Percentiles rank a stretch among this genome's conserved stretches.
phyloP scores from a whole-genome alignment of 1,139 yeast species.

The Candida albicans region DNA sequence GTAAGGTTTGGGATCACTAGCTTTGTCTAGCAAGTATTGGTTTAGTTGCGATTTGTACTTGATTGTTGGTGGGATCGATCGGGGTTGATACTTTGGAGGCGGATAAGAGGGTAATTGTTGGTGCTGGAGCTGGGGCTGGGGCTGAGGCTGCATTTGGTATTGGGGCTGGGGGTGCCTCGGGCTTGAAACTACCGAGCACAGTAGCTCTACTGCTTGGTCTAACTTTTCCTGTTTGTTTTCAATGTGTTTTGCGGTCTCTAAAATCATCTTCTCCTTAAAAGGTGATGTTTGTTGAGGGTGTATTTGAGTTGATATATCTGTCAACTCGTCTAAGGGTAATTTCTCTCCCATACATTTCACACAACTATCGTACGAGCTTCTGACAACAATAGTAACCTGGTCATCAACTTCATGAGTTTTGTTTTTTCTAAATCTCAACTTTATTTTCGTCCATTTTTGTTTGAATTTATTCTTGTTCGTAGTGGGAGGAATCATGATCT shows the following conservation, averaged over 20 bases:
- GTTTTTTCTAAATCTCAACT: neutral
- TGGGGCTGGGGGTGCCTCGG: neutral
- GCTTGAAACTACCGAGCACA: neutral
- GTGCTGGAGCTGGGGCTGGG: neutral
- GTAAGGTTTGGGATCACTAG: slow-evolving; percentile 1
- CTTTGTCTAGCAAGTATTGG: slow-evolving; percentile 4
- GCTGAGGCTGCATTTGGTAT: neutral
- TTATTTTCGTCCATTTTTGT: neutral
- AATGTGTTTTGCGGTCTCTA: neutral
- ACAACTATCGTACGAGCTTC: neutral
- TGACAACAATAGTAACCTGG: slow-evolving; percentile 8
- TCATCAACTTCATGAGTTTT: slow-evolving; percentile 1
- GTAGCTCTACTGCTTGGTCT: neutral
- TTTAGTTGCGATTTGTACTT: slow-evolving; percentile 12
- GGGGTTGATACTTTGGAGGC: neutral
- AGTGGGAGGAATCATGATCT: neutral
- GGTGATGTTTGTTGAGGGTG: neutral
- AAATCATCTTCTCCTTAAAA: neutral
- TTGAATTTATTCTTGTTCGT: neutral
- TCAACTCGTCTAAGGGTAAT: slow-evolving; percentile 5
- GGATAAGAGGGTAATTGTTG: neutral
- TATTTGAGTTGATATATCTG: neutral
- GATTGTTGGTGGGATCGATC: slow-evolving; percentile 3
- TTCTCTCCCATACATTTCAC: neutral
- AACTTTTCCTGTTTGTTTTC: neutral